Evolutionary conservation across 108 stramenopile genomes (phyloP).

Genomic region (Cyclotella sp.): DNA sequence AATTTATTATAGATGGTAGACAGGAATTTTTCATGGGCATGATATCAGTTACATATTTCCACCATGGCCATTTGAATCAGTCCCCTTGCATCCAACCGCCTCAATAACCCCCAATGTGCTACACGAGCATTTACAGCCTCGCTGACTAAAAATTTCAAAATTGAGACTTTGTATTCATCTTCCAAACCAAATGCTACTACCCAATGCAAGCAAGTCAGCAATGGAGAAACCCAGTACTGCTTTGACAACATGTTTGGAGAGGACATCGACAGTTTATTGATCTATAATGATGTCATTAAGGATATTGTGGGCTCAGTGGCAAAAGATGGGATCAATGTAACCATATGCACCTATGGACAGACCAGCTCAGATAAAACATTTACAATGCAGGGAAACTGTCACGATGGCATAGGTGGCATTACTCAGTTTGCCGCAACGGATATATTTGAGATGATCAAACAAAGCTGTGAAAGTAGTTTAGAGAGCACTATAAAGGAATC

Average conservation of each 20-base stretch:
- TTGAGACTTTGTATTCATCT: too few species aligned
- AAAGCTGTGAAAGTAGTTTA: conserved; percentile 55
- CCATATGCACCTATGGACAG: conserved; percentile 96
- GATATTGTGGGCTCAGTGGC: conserved; percentile 88
- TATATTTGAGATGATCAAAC: conserved; percentile 74
- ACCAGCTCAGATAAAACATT: conserved; percentile 93
- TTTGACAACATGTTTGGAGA: conserved; percentile 93
- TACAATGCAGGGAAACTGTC: conserved; percentile 84
- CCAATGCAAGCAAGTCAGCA: too few species aligned
- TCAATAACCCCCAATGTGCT: too few species aligned
- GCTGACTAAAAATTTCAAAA: too few species aligned
- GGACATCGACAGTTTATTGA: conserved; percentile 69
- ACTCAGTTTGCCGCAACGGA: conserved; percentile 87
- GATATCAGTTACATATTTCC: too few species aligned
- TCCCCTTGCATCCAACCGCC: too few species aligned
- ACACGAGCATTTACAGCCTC: too few species aligned
- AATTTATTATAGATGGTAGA: too few species aligned
- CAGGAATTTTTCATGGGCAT: too few species aligned
- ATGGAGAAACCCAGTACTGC: conserved; percentile 66
- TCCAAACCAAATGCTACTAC: too few species aligned
- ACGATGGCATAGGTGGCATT: conserved; percentile 63
- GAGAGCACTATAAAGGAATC: conserved; percentile 87
- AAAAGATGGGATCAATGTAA: conserved; percentile 94
- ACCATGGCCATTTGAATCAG: too few species aligned
- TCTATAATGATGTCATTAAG: conserved; percentile 85